These are phyloP conservation scores for Papiliotrema nemorosa DNA, from an alignment of 1,284 basidiomycete genomes.

Conservation along the genomic window DNA sequence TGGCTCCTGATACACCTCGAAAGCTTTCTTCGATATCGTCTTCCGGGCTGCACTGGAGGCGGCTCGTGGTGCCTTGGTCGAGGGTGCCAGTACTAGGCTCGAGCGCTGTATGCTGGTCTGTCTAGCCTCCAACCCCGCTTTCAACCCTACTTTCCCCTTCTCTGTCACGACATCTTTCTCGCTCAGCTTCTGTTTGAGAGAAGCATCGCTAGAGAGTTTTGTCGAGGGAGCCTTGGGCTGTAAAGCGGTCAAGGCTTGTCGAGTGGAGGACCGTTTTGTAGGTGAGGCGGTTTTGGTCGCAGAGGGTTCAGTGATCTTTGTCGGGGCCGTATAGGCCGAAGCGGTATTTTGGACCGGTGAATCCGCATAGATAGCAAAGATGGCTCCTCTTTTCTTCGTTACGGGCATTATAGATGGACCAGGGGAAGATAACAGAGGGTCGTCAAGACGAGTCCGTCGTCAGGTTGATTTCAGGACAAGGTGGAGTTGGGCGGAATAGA, in stretches of 20 bases:
- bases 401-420: slow-evolving; percentile 38
- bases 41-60: too few species aligned
- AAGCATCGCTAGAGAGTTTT: too few species aligned
- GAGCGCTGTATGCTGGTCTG: too few species aligned
- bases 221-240: background rate
- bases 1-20: too few species aligned
- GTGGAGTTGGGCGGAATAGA: background rate
- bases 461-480: background rate
- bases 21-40: too few species aligned
- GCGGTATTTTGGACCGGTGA: slow-evolving; percentile 23
- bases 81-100: too few species aligned
- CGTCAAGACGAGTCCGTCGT: background rate
- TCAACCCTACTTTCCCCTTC: too few species aligned
- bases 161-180: too few species aligned
- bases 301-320: background rate
- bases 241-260: background rate
- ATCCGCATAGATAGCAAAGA: slow-evolving; percentile 49
- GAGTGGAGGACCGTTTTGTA: background rate
- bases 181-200: too few species aligned
- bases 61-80: too few species aligned
- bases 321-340: background rate
- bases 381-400: slow-evolving; percentile 47
- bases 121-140: too few species aligned
- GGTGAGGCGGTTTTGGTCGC: background rate
- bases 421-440: background rate